Evolutionary conservation across 139 green algal species (phyloP).

Genomic region (Mychonastes homosphaera): DNA sequence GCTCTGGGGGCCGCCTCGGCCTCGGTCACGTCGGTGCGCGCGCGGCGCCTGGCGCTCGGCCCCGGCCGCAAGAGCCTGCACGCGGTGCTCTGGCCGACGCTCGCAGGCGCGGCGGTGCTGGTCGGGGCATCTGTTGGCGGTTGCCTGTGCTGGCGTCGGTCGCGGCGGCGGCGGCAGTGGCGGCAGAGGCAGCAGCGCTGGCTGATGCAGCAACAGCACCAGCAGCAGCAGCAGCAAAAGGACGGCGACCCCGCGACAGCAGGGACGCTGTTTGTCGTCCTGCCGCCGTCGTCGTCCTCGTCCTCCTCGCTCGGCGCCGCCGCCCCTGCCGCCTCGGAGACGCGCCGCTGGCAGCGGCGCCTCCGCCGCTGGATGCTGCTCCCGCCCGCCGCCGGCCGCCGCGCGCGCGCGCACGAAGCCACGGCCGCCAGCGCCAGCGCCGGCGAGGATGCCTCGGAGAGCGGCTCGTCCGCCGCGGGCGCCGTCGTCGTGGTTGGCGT

Average conservation of each 20-base stretch:
- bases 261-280: background rate
- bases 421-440: no score
- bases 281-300: background rate
- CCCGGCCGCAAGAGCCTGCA: constrained; percentile 1
- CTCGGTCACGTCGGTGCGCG: constrained; percentile 4
- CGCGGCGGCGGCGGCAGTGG: constrained; percentile 4
- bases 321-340: no score
- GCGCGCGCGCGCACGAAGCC: no score
- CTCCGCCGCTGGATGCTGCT: no score
- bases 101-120: constrained; percentile 3
- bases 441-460: no score
- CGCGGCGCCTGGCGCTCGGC: background rate
- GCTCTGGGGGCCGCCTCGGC: constrained; percentile 15
- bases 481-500: no score
- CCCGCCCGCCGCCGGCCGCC: no score
- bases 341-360: no score
- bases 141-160: background rate
- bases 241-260: no score
- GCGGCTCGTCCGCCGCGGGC: no score
- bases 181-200: background rate
- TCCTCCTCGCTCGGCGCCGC: no score
- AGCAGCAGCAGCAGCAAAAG: no score
- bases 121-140: background rate
- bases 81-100: constrained; percentile 15
- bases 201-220: background rate